phyloP scores from a whole-genome alignment of 106 monocot genomes.

The Xerophyta viscosa region DNA sequence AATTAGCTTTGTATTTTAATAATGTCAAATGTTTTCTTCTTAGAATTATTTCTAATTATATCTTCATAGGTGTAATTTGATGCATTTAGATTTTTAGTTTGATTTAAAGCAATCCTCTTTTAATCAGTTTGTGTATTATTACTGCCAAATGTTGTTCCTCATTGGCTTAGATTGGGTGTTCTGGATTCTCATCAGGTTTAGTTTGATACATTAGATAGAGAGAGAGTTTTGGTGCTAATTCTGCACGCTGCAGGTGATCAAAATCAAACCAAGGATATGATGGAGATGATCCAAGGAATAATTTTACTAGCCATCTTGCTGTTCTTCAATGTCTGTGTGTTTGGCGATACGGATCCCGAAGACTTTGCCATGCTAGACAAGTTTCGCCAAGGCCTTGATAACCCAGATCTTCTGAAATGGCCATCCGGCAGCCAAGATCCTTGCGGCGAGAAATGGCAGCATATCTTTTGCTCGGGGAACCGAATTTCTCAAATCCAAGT shows the following conservation, averaged over 20 bases:
- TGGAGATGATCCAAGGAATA: neutral
- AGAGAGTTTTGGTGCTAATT: too few species aligned
- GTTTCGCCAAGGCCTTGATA: slow-evolving; percentile 44
- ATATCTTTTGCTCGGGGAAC: slow-evolving; percentile 35
- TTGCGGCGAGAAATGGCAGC: slow-evolving; percentile 54
- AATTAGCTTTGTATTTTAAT: too few species aligned
- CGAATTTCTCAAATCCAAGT: slow-evolving; percentile 68
- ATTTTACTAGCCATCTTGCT: neutral
- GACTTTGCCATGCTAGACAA: slow-evolving; percentile 45
- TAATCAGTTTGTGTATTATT: too few species aligned
- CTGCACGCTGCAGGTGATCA: neutral
- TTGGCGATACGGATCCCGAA: slow-evolving; percentile 24
- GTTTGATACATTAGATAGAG: too few species aligned
- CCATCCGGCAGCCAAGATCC: slow-evolving; percentile 33
- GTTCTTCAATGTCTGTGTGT: neutral
- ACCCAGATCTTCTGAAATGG: slow-evolving; percentile 51
- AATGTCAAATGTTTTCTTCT: too few species aligned
- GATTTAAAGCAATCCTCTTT: too few species aligned
- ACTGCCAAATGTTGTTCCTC: too few species aligned
- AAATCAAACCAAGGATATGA: neutral
- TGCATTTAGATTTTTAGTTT: too few species aligned
- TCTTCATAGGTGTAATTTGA: too few species aligned
- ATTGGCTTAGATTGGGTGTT: too few species aligned
- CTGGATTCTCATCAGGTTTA: too few species aligned
- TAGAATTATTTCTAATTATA: too few species aligned